Conservation (phyloP, 495 filamentous ascomycete species). For the Copromyces sp. region DNA sequence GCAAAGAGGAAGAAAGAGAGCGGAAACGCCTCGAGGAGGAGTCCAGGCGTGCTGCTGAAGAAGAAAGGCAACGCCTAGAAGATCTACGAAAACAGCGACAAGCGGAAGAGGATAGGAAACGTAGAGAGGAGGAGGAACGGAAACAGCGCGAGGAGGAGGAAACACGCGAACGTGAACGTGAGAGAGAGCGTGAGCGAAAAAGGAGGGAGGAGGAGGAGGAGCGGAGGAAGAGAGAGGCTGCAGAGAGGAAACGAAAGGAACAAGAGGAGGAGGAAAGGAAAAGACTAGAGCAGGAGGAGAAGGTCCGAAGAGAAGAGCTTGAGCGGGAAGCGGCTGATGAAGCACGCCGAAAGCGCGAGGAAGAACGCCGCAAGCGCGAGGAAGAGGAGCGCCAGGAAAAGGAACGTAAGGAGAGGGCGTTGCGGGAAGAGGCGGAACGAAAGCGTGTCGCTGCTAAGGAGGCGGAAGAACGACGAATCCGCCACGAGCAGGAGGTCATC, state of each 20-base stretch:
- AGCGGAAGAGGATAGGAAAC: slow-evolving; percentile 23
- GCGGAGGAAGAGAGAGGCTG: slow-evolving; percentile 22
- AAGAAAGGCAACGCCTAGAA: slow-evolving; percentile 36
- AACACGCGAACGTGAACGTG: slow-evolving; percentile 24
- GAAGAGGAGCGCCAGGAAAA: slow-evolving; percentile 10
- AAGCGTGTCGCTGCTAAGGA: slow-evolving; percentile 42
- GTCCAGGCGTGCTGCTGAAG: slow-evolving; percentile 1
- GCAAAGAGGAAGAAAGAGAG: slow-evolving; percentile 17
- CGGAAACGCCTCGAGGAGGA: slow-evolving; percentile 19
- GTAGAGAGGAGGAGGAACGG: slow-evolving; percentile 41
- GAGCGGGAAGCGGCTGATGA: slow-evolving; percentile 35
- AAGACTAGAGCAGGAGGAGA: slow-evolving; percentile 29
- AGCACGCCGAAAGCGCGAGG: slow-evolving; percentile 32
- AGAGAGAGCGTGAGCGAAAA: slow-evolving; percentile 30
- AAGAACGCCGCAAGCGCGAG: slow-evolving; percentile 18
- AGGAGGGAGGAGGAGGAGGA: slow-evolving; percentile 27
- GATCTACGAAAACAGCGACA: slow-evolving; percentile 20
- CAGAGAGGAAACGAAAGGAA: slow-evolving; percentile 26
- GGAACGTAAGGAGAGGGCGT: slow-evolving; percentile 30
- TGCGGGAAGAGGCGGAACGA: slow-evolving; percentile 49
- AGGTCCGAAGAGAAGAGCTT: slow-evolving; percentile 30
- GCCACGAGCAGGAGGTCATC: slow-evolving; percentile 36
- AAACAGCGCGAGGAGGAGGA: slow-evolving; percentile 25
- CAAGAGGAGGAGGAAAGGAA: slow-evolving; percentile 26
- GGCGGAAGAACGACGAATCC: slow-evolving; percentile 38